phyloP scores from a whole-genome alignment of 2,329 filamentous ascomycete genomes.

The Cryphonectria nitschkei region DNA sequence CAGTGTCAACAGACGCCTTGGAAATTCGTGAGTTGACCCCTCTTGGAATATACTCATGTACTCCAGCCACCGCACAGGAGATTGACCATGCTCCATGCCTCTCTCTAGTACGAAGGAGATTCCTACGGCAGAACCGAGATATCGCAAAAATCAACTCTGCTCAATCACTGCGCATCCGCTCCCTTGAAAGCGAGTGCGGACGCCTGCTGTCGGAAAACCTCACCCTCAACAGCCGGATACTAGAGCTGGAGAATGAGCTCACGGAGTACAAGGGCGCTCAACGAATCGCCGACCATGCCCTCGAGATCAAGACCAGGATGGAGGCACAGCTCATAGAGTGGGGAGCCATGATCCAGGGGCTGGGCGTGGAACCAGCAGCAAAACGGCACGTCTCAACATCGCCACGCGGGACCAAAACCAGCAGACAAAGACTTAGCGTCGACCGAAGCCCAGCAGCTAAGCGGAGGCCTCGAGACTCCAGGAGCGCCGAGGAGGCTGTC shows the following conservation, averaged over 20 bases:
- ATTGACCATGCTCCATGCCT: conserved; percentile 30
- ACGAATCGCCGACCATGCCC: conserved; percentile 66
- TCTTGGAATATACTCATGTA: conserved; percentile 11
- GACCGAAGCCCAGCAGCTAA: conserved; percentile 57
- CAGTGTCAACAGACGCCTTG: conserved; percentile 68
- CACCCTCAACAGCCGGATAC: conserved; percentile 69
- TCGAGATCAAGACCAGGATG: conserved; percentile 71
- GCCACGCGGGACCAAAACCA: conserved; percentile 46
- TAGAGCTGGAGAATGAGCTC: conserved; percentile 70
- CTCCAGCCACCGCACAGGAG: conserved; percentile 12
- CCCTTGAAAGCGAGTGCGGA: conserved; percentile 75
- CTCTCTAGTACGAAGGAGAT: conserved; percentile 72
- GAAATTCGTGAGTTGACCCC: conserved; percentile 65
- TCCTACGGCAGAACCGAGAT: conserved; percentile 82
- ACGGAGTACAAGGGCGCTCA: conserved; percentile 64
- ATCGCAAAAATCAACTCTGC: conserved; percentile 79
- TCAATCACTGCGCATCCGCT: conserved; percentile 76
- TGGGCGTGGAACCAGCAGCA: conserved; percentile 64
- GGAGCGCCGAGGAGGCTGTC: conserved; percentile 56
- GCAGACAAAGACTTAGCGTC: conserved; percentile 47
- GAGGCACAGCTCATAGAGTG: conserved; percentile 75
- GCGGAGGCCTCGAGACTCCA: conserved; percentile 57
- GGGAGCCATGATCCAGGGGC: conserved; percentile 65
- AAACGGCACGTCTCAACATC: conserved; percentile 44
- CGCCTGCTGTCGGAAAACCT: conserved; percentile 80